A percentile compares a stretch with the other conserved stretches of the same genome.
These are phyloP conservation scores for Suhomyces bribrorum DNA, from an alignment of 1,139 yeast species.

Conservation along the genomic window DNA sequence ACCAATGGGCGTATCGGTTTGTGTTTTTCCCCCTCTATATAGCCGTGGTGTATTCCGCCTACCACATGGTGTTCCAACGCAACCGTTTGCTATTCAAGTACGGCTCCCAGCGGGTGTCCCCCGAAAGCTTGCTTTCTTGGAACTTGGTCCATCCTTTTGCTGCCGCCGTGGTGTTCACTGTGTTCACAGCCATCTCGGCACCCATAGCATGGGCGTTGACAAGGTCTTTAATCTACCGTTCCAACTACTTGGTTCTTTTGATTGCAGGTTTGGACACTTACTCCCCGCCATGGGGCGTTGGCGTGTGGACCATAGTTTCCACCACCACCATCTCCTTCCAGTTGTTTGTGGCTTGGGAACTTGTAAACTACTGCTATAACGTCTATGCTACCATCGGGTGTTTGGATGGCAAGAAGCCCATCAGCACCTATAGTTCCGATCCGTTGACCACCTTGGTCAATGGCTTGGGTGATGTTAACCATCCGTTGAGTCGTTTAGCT, in stretches of 20 bases:
- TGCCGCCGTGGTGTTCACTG: constrained; percentile 31
- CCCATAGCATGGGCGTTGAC: constrained; percentile 51
- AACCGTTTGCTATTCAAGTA: constrained; percentile 56
- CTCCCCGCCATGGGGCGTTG: constrained; percentile 37
- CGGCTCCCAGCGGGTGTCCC: constrained; percentile 46
- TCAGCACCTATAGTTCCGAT: constrained; percentile 67
- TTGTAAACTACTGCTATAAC: constrained; percentile 61
- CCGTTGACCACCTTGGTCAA: constrained; percentile 73
- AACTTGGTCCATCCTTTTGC: constrained; percentile 23
- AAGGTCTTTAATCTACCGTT: constrained; percentile 49
- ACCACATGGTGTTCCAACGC: constrained; percentile 59
- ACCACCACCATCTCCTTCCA: constrained; percentile 42
- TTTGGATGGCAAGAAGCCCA: constrained; percentile 67
- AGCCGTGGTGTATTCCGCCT: constrained; percentile 53
- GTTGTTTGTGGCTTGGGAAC: constrained; percentile 56
- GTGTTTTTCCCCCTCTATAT: constrained; percentile 34
- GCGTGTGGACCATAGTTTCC: constrained; percentile 37
- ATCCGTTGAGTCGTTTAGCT: constrained; percentile 57
- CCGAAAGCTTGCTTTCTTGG: constrained; percentile 39
- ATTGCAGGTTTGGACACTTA: constrained; percentile 38
- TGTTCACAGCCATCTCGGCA: constrained; percentile 29
- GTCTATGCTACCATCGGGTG: constrained; percentile 86
- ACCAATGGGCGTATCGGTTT: constrained; percentile 58
- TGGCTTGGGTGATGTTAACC: constrained; percentile 56
- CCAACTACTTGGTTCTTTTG: constrained; percentile 27